Evolutionary conservation across 1,284 basidiomycete genomes (phyloP).

Genomic region (Laetiporus sulphureus): DNA sequence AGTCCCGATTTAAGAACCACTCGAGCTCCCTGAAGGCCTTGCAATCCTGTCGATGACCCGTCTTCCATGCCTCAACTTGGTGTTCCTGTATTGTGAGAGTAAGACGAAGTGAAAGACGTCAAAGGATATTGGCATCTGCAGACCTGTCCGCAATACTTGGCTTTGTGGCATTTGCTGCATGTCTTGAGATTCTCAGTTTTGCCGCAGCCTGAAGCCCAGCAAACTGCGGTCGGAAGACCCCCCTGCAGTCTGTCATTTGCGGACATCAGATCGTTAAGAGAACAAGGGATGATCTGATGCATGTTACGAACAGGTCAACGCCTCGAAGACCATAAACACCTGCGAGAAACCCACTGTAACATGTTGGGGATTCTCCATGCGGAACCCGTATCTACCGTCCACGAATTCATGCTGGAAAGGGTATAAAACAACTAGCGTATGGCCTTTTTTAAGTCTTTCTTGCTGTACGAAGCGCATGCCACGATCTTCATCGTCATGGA

Average conservation of each 20-base stretch:
- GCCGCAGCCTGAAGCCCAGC: conserved; percentile 3
- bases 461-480: background rate
- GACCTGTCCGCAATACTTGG: conserved; percentile 4
- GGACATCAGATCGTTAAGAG: background rate
- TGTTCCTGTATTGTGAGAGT: conserved; percentile 2
- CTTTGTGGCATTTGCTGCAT: conserved; percentile 4
- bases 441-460: conserved; percentile 1
- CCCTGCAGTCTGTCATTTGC: conserved; percentile 5
- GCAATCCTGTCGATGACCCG: conserved; percentile 3
- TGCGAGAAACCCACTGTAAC: conserved; percentile 1
- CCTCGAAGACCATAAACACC: too few species aligned
- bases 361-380: conserved; percentile 1
- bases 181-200: conserved; percentile 1
- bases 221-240: background rate
- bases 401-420: conserved; percentile 3
- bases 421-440: conserved; percentile 7
- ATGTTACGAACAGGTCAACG: background rate
- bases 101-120: too few species aligned
- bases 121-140: background rate
- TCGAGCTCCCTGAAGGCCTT: conserved; percentile 3
- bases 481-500: conserved; percentile 4
- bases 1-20: conserved; percentile 8
- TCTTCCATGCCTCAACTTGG: conserved; percentile 7
- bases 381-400: conserved; percentile 1
- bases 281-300: conserved; percentile 6